A percentile compares a stretch with the other conserved stretches of the same genome.
Evolutionary conservation across 352 stramenopile species (phyloP).

Genomic region (Phytophthora megakarya): DNA sequence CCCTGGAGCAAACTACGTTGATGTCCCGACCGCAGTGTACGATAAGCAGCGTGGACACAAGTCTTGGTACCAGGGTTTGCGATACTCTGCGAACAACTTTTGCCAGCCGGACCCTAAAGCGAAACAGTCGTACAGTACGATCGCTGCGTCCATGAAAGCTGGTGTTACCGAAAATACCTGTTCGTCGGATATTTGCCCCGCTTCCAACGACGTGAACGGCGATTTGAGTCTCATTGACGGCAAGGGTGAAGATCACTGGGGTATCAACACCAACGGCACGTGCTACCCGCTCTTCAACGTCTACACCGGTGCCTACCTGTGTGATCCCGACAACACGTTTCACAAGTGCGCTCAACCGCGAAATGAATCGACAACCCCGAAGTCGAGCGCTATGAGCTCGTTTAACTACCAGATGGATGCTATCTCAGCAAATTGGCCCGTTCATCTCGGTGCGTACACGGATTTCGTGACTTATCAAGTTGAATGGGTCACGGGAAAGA

Average conservation of each 20-base stretch:
- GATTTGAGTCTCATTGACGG: conserved; percentile 52
- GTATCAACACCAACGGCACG: no score
- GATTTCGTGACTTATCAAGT: conserved; percentile 54
- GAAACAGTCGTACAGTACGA: conserved; percentile 45
- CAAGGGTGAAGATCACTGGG: conserved; percentile 29
- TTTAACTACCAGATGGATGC: no score
- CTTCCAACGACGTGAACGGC: conserved; percentile 47
- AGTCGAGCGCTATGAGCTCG: conserved; percentile 57
- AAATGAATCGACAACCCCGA: conserved; percentile 33
- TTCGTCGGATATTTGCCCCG: conserved; percentile 41
- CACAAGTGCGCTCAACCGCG: conserved; percentile 50
- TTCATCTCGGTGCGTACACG: conserved; percentile 70
- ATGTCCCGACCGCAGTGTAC: conserved; percentile 48
- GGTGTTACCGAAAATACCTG: conserved; percentile 57
- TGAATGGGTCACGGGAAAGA: conserved; percentile 47
- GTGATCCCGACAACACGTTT: conserved; percentile 51
- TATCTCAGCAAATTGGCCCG: conserved; percentile 71
- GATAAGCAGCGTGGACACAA: conserved; percentile 44
- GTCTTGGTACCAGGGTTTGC: conserved; percentile 63
- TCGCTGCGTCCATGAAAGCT: conserved; percentile 43
- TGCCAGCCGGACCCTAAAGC: conserved; percentile 32
- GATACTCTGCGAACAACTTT: conserved; percentile 60
- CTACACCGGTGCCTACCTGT: conserved; percentile 51
- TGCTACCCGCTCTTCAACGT: conserved; percentile 55
- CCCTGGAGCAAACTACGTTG: conserved; percentile 44